Conservation (phyloP, 108 stramenopile species). For the Bacterosira constricta region DNA sequence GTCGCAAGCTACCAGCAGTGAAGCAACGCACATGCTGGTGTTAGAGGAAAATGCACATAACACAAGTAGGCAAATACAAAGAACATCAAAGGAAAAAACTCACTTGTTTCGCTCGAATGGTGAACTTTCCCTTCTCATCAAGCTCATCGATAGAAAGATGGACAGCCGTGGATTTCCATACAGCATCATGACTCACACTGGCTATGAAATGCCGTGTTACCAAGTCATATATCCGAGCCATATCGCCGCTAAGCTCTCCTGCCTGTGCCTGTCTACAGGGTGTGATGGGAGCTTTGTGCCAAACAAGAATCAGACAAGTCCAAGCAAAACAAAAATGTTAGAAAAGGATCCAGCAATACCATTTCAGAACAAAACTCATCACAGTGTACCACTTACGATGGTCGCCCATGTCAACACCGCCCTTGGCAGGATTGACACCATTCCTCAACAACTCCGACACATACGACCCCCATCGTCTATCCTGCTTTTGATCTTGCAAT, state of each 20-base stretch:
- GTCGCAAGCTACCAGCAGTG: constrained; percentile 85
- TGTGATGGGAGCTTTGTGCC: constrained; percentile 84
- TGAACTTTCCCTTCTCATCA: constrained; percentile 74
- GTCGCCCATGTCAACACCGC: constrained; percentile 90
- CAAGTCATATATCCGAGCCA: constrained; percentile 88
- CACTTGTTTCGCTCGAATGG: constrained; percentile 72
- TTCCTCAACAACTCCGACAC: constrained; percentile 62
- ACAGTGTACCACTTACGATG: constrained; percentile 43
- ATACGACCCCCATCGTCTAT: constrained; percentile 77
- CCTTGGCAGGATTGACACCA: constrained; percentile 58
- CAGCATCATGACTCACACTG: constrained; percentile 85
- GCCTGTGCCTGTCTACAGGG: constrained; percentile 64
- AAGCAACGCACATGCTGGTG: constrained; percentile 84
- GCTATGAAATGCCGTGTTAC: constrained; percentile 90
- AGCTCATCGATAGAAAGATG: constrained; percentile 69
- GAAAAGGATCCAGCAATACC: no score
- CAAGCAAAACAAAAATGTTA: no score
- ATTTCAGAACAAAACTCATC: neutral
- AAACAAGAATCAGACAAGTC: no score
- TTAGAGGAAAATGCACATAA: no score
- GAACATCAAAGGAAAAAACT: neutral
- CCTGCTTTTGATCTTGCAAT: constrained; percentile 72
- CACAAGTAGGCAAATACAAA: neutral
- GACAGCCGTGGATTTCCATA: constrained; percentile 82
- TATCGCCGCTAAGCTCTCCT: constrained; percentile 76